Evolutionary conservation across 1,284 basidiomycete genomes (phyloP), one percentile per base, ranked within the genome.

Genomic region (Singerocomus rubriflavus): DNA sequence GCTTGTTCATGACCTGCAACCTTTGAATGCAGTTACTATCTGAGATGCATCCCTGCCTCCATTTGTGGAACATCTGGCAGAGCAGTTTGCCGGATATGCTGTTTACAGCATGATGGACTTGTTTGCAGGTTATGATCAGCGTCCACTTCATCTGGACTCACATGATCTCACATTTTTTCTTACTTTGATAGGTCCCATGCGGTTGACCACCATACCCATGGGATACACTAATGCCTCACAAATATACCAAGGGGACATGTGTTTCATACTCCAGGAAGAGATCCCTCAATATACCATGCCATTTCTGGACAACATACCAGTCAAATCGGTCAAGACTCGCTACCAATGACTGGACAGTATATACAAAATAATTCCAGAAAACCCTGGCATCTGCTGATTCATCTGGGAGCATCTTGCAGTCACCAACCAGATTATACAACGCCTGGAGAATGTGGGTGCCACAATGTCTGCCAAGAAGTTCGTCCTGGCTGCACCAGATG

Each of bases 381-480:
- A 36, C 6, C 17, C 16, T 0, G 12, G 17, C 0, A 36, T 36
- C 3, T 5, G 3, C 4, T 0, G 5, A 0, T 36, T 32, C 6
- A 21, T 36, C 9, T 36, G 34, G 34, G 34, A 36, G 17, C 34
- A 36, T 11, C 34, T 36, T 0, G 5, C 1, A 0, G 10, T 36
- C 3, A 6, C 12, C 17, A 9, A 36, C 5, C 10, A 7, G 10
- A 36, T 36, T 21, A 6, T 36, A 4, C 11, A 36, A 16, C 6
- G 7, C 4, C 11, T 36, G 4, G 21, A 21, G 4, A 36, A 36
- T 2, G 10, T 36, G 0, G 11, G 5, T 1, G 8, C 11, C 0
- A 36, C 10, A 9, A 2, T 36, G 0, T 36, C 17, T 0, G 6
- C 16, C 5, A 36, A 36, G 6, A 36, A 36, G 4, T 36, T 36